Evolutionary conservation across 495 filamentous ascomycete species (phyloP), one percentile per base, ranked within the genome.

Genomic region (Achaetomiella virescens): DNA sequence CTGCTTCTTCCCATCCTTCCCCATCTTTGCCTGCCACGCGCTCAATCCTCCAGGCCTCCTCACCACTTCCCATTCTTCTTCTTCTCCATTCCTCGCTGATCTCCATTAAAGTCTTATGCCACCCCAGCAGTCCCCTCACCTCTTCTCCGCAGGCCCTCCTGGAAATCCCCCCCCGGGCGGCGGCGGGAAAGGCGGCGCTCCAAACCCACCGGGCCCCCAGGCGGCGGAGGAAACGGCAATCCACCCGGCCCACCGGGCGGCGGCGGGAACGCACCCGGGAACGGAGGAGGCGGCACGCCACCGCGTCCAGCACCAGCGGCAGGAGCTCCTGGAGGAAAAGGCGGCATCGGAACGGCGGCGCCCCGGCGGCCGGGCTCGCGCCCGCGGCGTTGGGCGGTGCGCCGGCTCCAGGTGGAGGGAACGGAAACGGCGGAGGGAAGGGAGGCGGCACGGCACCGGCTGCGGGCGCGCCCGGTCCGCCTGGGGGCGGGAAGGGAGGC

Each of bases 241-340:
- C 37, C 46, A 0, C 46, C 50, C 6, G 49, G 56, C 38, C 45
- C 53, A 11, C 53, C 53, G 4, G 53, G 45, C 36, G 52, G 45
- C 36, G 52, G 52, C 63, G 52, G 52, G 40, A 58, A 58, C 33
- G 74, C 78, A 14, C 66, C 70, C 25, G 71, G 73, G 57, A 72
- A 61, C 44, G 62, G 70, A 55, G 72, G 72, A 6, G 60, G 55
- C 29, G 42, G 47, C 37, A 27, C 47, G 3, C 46, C 52, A 8
- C 41, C 36, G 6, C 21, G 7, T 2, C 51, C 38, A 6, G 17
- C 40, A 20, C 31, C 36, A 37, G 36, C 36, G 7, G 31, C 22
- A 58, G 59, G 72, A 47, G 69, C 72, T 15, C 69, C 29, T 45
- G 71, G 66, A 38, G 83, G 82, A 66, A 91, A 90, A 5, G 85